phyloP scores from a whole-genome alignment of 345 rosid genomes.

The Populus deltoides region DNA sequence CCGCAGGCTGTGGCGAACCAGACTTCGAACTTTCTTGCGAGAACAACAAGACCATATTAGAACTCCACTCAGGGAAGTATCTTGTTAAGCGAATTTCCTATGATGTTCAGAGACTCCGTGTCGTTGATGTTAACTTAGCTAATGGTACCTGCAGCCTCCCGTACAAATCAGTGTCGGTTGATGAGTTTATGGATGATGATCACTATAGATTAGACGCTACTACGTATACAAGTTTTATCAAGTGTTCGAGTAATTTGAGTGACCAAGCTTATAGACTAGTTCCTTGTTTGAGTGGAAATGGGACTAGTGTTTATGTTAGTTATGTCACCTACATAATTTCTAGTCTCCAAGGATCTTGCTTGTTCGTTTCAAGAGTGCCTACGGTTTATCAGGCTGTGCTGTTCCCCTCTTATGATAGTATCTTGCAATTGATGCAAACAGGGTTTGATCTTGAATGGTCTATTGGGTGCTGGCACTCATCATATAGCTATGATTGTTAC shows the following conservation, averaged over 20 bases:
- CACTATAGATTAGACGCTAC: slow-evolving; percentile 9
- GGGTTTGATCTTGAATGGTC: slow-evolving; percentile 50
- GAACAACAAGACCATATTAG: slow-evolving; percentile 26
- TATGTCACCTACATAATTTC: slow-evolving; percentile 9
- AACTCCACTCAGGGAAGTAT: slow-evolving; percentile 26
- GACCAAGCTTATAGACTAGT: slow-evolving; percentile 14
- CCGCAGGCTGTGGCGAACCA: slow-evolving; percentile 21
- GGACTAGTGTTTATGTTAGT: slow-evolving; percentile 26
- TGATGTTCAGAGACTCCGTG: slow-evolving; percentile 4
- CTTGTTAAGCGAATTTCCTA: slow-evolving; percentile 33
- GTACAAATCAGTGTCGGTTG: slow-evolving; percentile 16
- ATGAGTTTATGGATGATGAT: neutral
- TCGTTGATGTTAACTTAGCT: slow-evolving; percentile 38
- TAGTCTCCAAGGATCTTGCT: slow-evolving; percentile 29
- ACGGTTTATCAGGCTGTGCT: slow-evolving; percentile 13
- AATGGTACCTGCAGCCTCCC: slow-evolving; percentile 36
- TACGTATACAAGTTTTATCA: slow-evolving; percentile 26
- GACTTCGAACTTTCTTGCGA: slow-evolving; percentile 34
- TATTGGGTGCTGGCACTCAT: slow-evolving; percentile 35
- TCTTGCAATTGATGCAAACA: slow-evolving; percentile 22
- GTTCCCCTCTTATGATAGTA: slow-evolving; percentile 27
- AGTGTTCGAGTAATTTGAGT: slow-evolving; percentile 20
- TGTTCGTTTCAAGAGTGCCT: slow-evolving; percentile 27
- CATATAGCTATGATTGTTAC: slow-evolving; percentile 17
- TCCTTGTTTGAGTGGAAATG: slow-evolving; percentile 27